These are phyloP conservation scores for Daldinia loculata DNA, from an alignment of 495 filamentous ascomycete genomes.

Conservation along the genomic window DNA sequence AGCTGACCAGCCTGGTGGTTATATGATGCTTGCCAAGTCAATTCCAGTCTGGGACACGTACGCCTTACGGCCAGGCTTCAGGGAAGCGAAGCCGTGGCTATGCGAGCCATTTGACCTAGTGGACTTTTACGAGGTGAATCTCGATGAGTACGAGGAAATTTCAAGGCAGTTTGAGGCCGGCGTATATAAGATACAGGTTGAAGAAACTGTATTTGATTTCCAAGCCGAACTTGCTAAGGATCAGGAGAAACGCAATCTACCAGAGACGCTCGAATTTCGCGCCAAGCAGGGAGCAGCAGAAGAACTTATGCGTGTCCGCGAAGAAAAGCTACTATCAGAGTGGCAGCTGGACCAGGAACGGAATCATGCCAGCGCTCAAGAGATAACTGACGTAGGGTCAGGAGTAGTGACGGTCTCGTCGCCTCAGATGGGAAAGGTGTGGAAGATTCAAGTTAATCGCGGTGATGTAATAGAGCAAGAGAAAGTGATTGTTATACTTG, in stretches of 20 bases:
- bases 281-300: slow-evolving; percentile 26
- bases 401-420: slow-evolving; percentile 51
- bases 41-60: slow-evolving; percentile 65
- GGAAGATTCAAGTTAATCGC: slow-evolving; percentile 62
- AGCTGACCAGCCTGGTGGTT: slow-evolving; percentile 67
- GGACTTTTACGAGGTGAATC: slow-evolving; percentile 61
- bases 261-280: slow-evolving; percentile 15
- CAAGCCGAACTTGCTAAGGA: slow-evolving; percentile 21
- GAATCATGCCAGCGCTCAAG: slow-evolving; percentile 34
- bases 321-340: slow-evolving; percentile 49
- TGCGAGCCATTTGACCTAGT: slow-evolving; percentile 67
- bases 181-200: slow-evolving; percentile 26
- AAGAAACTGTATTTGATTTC: slow-evolving; percentile 21
- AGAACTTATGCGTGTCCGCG: slow-evolving; percentile 53
- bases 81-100: slow-evolving; percentile 58
- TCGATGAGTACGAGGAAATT: slow-evolving; percentile 57
- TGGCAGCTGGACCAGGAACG: slow-evolving; percentile 57
- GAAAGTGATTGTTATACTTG: slow-evolving; percentile 55
- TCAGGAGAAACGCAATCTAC: neutral
- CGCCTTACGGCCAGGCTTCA: slow-evolving; percentile 59
- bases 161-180: slow-evolving; percentile 56
- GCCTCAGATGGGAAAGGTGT: slow-evolving; percentile 61
- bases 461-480: slow-evolving; percentile 50
- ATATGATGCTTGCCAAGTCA: slow-evolving; percentile 64
- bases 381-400: neutral